These are phyloP conservation scores for Paecilomyces variotii DNA, from an alignment of 2,329 filamentous ascomycete species.

Conservation along the genomic window DNA sequence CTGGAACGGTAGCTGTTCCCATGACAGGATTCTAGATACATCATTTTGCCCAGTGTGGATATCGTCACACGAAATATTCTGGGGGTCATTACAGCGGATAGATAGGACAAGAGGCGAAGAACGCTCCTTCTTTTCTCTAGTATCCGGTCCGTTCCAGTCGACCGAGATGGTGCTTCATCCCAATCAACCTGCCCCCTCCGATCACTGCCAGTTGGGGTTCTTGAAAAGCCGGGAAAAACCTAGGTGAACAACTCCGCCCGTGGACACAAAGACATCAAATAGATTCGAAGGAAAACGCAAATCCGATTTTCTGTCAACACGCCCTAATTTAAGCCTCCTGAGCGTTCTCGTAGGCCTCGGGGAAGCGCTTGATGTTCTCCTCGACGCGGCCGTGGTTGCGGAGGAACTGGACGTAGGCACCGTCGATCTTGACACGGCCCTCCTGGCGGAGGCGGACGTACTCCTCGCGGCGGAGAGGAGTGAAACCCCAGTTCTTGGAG, in stretches of 20 bases:
- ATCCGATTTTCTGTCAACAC: not conserved
- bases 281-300: not conserved
- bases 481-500: constrained; percentile 99
- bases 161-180: not conserved
- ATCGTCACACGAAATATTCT: not conserved
- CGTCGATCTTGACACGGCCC: constrained; percentile 90
- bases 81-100: not conserved
- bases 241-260: not conserved
- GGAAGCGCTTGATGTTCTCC: constrained; percentile 90
- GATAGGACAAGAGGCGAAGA: not conserved
- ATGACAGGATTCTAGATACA: not conserved
- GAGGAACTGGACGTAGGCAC: constrained; percentile 99
- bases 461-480: constrained; percentile 92
- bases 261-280: constrained; percentile 1
- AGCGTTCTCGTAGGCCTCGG: constrained; percentile 61
- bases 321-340: constrained; percentile 35
- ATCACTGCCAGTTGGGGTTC: not conserved
- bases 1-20: not conserved
- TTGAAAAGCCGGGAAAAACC: not conserved
- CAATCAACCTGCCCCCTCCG: not conserved
- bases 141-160: not conserved
- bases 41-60: not conserved
- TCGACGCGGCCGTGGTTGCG: constrained; percentile 80
- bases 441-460: constrained; percentile 92
- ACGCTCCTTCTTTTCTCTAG: not conserved